These are phyloP conservation scores for Barnettozyma hawaiiensis DNA, from an alignment of 1,139 yeast species.

Conservation along the genomic window DNA sequence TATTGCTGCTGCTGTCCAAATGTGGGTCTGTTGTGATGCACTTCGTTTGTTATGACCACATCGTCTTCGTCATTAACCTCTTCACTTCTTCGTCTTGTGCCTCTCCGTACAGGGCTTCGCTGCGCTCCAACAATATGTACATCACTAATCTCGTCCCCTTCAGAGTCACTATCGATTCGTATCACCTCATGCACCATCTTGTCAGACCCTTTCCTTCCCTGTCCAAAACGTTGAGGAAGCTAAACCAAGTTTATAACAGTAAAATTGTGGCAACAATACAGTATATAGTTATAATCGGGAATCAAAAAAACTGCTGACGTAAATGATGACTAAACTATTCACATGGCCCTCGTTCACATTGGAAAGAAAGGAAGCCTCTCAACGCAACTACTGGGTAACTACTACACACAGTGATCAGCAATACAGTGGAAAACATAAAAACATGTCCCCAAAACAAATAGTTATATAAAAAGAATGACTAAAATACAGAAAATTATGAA, in stretches of 20 bases:
- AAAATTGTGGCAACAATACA: no score
- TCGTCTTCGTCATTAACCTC: constrained; percentile 2
- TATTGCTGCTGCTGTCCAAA: constrained; percentile 1
- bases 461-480: constrained; percentile 6
- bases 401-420: no score
- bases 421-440: no score
- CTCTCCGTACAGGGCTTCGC: neutral
- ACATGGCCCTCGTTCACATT: no score
- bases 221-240: no score
- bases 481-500: constrained; percentile 10
- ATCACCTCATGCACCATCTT: neutral
- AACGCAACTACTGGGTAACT: no score
- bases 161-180: constrained; percentile 4
- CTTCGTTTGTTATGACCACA: constrained; percentile 2
- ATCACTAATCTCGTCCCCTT: neutral
- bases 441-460: neutral
- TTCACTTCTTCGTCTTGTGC: constrained; percentile 2
- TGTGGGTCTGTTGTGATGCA: neutral
- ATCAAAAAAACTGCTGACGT: no score
- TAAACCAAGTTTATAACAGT: no score
- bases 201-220: no score
- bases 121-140: neutral
- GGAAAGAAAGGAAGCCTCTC: no score
- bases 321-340: no score
- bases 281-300: no score